Evolutionary conservation across 2,329 filamentous ascomycete genomes (phyloP).

Genomic region (Venturia aucupariae): DNA sequence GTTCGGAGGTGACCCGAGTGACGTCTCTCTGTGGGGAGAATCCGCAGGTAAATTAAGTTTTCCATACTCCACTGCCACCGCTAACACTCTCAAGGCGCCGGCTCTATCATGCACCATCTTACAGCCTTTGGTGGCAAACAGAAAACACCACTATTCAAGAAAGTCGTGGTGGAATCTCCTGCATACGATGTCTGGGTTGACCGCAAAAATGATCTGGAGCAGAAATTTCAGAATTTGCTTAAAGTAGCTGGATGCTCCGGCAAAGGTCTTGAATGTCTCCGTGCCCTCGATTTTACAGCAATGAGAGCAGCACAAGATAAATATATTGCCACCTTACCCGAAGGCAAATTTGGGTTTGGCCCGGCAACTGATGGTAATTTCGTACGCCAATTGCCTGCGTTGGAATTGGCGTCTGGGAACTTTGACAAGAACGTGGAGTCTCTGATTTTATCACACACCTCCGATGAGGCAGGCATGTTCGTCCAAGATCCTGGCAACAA

Average conservation of each 20-base stretch:
- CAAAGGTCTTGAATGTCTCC: slow-evolving; percentile 8
- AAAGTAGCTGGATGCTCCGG: slow-evolving; percentile 11
- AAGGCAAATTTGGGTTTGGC: slow-evolving; percentile 11
- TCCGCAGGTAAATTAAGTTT: slow-evolving; percentile 39
- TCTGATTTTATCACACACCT: slow-evolving; percentile 9
- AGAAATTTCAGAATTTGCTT: slow-evolving; percentile 1
- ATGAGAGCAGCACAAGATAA: slow-evolving; percentile 7
- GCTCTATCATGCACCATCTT: slow-evolving; percentile 42
- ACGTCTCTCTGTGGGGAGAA: slow-evolving; percentile 43
- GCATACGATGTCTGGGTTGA: slow-evolving; percentile 16
- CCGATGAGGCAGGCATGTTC: slow-evolving; percentile 12
- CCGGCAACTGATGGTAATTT: slow-evolving; percentile 12
- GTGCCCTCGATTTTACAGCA: neutral
- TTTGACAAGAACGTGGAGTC: slow-evolving; percentile 12
- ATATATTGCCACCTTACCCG: neutral
- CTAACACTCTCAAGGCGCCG: slow-evolving; percentile 27
- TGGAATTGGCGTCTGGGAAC: slow-evolving; percentile 12
- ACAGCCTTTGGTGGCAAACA: slow-evolving; percentile 35
- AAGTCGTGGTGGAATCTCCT: slow-evolving; percentile 27
- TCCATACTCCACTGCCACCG: neutral
- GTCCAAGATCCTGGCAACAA: neutral
- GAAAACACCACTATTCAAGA: slow-evolving; percentile 36
- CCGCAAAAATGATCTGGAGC: slow-evolving; percentile 9
- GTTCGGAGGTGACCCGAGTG: slow-evolving; percentile 38
- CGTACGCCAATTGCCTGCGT: slow-evolving; percentile 10